Conservation (phyloP, 495 filamentous ascomycete species). For the Geoglossum glabrum region DNA sequence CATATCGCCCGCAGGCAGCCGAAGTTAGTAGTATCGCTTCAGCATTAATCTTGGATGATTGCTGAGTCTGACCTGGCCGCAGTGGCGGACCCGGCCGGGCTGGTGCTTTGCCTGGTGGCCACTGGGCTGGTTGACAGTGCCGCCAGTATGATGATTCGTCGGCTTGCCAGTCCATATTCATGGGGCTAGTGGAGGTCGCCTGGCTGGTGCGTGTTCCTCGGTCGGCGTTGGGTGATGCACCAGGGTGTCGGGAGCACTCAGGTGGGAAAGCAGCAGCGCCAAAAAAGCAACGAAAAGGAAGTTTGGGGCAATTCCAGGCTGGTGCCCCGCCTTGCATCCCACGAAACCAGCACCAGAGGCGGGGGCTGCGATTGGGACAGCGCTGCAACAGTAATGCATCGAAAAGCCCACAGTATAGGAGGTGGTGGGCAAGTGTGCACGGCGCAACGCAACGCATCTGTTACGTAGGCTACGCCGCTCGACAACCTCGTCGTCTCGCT, state of each 20-base stretch:
- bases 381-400: not conserved
- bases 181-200: not conserved
- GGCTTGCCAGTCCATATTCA: not conserved
- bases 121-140: not conserved
- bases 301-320: conserved; percentile 1
- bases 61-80: not conserved
- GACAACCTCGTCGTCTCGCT: not conserved
- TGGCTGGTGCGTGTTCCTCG: not conserved
- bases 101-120: not conserved
- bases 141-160: not conserved
- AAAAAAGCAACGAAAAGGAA: not conserved
- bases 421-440: not conserved
- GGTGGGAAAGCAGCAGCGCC: not conserved
- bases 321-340: conserved; percentile 1
- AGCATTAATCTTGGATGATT: not conserved
- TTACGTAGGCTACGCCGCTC: not conserved
- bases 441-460: not conserved
- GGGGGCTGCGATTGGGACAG: not conserved
- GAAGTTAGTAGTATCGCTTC: not conserved
- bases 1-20: not conserved
- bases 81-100: not conserved
- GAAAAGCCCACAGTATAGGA: too few species aligned
- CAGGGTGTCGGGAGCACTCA: not conserved
- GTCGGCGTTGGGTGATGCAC: not conserved
- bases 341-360: not conserved